These are phyloP conservation scores for Cryptococcus sp. DNA, from an alignment of 1,284 basidiomycete genomes.

Conservation along the genomic window DNA sequence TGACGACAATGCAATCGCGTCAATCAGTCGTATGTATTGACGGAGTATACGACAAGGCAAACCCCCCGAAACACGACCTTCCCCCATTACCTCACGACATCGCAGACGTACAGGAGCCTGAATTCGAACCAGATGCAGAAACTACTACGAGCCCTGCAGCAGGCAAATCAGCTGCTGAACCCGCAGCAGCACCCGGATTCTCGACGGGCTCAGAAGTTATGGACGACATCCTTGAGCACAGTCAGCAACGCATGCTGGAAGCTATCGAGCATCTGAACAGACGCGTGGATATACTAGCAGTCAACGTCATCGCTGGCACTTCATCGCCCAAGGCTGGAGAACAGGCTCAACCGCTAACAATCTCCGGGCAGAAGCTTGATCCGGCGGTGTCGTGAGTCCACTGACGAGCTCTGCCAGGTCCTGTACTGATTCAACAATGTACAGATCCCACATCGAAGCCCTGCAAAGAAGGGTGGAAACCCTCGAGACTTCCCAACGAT, in stretches of 20 bases:
- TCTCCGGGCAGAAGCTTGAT: not conserved
- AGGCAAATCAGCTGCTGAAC: not conserved
- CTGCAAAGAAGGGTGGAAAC: conserved; percentile 23
- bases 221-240: conserved; percentile 51
- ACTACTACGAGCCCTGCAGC: not conserved
- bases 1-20: conserved; percentile 1
- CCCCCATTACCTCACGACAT: conserved; percentile 17
- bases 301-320: conserved; percentile 5
- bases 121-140: not conserved
- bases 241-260: conserved; percentile 50
- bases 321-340: conserved; percentile 7
- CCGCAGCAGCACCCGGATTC: conserved; percentile 12
- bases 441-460: conserved; percentile 18
- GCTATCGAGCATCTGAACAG: conserved; percentile 42
- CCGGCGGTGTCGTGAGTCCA: not conserved
- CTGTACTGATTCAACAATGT: not conserved
- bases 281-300: conserved; percentile 36
- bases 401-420: no score
- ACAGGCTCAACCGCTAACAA: conserved; percentile 5
- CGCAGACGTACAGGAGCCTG: not conserved
- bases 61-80: conserved; percentile 21
- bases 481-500: conserved; percentile 27
- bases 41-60: conserved; percentile 23
- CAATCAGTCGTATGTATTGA: conserved; percentile 43
- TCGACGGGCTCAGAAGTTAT: conserved; percentile 46